Evolutionary conservation across 2,329 filamentous ascomycete genomes (phyloP), one percentile per base, ranked within the genome.

Genomic region (Botrytis squamosa): DNA sequence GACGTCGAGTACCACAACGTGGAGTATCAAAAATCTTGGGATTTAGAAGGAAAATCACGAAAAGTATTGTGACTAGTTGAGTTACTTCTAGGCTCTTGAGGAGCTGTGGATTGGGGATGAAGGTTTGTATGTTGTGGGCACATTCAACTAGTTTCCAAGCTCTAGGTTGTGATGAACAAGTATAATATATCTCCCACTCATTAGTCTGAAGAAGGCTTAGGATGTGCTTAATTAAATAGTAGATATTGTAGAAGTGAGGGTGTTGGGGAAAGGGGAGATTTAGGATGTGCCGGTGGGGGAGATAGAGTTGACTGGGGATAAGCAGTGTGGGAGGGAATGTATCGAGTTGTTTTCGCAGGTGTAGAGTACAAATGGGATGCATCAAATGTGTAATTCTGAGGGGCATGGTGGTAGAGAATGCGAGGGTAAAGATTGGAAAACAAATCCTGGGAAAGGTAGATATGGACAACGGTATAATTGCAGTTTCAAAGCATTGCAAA

Each of bases 281-380:
- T 57, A 25, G 33, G 36, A 42, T 42, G n/a, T 57, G 16, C 2
- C 7, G 29, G 33, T 1, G 16, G 25, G 29, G 36, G 40, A 57
- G 33, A 86, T 88, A 79, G 78, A 86, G 36, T 89, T 88, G 86
- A 84, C 82, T 57, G 73, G 85, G 36, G 81, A 83, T 0, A 77
- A 81, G 64, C 82, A 81, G 88, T 77, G 79, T 78, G 3, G 83
- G 91, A 33, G 78, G 84, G 85, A 77, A 91, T 88, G 82, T 92
- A 92, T 81, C 83, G 88, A 36, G 82, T 87, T 75, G 86, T 90
- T 0, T 92, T 92, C 83, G 82, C 86, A 72, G 88, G 88, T 0
- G 82, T 81, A 12, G 90, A 90, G 0, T 86, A 91, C 8, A 85
- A 85, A 57, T 92, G 90, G 90, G 84, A 86, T 84, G 78, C 80